Percentiles rank a stretch among this genome's conserved stretches.
phyloP scores from a whole-genome alignment of 2,329 filamentous ascomycete genomes.

The Colletotrichum endophyticum region DNA sequence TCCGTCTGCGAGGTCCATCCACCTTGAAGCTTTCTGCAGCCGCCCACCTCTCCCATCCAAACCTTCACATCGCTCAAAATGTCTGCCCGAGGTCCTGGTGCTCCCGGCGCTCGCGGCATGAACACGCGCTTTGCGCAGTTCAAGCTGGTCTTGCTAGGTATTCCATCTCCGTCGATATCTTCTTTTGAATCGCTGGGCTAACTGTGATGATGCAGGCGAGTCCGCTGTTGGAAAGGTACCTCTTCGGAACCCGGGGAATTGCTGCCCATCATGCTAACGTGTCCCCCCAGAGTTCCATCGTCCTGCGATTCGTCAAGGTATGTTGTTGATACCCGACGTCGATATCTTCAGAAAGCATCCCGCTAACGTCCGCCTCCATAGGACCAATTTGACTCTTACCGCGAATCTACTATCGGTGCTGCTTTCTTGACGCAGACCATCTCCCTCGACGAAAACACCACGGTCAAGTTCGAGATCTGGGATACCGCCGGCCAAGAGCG shows the following conservation, averaged over 20 bases:
- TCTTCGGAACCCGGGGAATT: background rate
- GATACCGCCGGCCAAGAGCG: constrained; percentile 98
- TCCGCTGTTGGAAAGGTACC: constrained; percentile 97
- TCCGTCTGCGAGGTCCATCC: background rate
- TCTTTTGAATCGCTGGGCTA: constrained; percentile 10
- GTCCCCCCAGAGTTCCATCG: constrained; percentile 82
- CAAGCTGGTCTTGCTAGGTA: constrained; percentile 96
- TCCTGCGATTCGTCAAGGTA: constrained; percentile 98
- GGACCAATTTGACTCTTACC: constrained; percentile 98
- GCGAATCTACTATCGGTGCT: constrained; percentile 97
- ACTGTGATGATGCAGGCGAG: constrained; percentile 69
- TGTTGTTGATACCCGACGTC: constrained; percentile 27
- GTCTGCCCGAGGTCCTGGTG: constrained; percentile 73
- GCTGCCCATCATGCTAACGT: constrained; percentile 17
- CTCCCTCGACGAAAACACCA: constrained; percentile 95
- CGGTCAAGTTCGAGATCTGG: constrained; percentile 99
- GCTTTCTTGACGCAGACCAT: constrained; percentile 99
- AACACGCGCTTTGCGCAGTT: constrained; percentile 96
- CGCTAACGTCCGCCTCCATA: constrained; percentile 38
- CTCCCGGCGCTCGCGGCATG: constrained; percentile 63
- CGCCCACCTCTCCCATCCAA: constrained; percentile 25
- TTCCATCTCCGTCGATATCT: constrained; percentile 34
- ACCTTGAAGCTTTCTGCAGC: background rate
- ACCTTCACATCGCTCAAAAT: constrained; percentile 56
- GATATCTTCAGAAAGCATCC: background rate